Evolutionary conservation across 495 filamentous ascomycete species (phyloP), one percentile per base, ranked within the genome.

Genomic region (Daldinia caldariorum): DNA sequence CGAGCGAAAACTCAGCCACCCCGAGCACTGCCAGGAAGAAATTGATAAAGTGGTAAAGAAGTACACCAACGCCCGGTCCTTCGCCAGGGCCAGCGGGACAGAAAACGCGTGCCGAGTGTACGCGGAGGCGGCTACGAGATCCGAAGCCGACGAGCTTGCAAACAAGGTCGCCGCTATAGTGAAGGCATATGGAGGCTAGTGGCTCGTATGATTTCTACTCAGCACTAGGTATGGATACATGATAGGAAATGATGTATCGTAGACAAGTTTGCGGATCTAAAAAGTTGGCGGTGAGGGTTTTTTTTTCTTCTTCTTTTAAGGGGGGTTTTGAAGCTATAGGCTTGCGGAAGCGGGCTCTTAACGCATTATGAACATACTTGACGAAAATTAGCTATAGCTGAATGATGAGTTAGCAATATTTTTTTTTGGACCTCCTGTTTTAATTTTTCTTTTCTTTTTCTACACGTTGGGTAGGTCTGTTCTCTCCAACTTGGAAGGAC

Each of bases 71-170:
- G 95, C 94, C 5, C 85, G 95, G 47, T 88, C 91, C 47, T 99
- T 99, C 78, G 95, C 93, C 29, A 89, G 95, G 69, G 93, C 95
- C 22, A 94, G 90, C 67, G 95, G 95, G 38, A 99, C 95, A 1
- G 95, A 99, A 79, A 95, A 99, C 80, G 95, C 93, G 0, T 93
- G 97, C 63, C 85, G 95, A 69, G 94, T 99, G 22, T 99, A 99
- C 79, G 94, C 94, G n/a, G 95, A 99, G 80, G 95, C 95, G 14
- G 93, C 91, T 6, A 94, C 90, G 64, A 88, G 89, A 58, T 88
- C 87, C 3, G 92, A 97, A 74, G 91, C 92, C 0, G 92, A 95
- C 73, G 93, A 96, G 75, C 85, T 97, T 45, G 93, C 93, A 41
- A 89, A 88, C 54, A 89, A 92, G 68, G 92, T 97, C 35, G 89